These are phyloP conservation scores for Pythium guiyangense DNA, from an alignment of 352 stramenopile genomes.

Conservation along the genomic window DNA sequence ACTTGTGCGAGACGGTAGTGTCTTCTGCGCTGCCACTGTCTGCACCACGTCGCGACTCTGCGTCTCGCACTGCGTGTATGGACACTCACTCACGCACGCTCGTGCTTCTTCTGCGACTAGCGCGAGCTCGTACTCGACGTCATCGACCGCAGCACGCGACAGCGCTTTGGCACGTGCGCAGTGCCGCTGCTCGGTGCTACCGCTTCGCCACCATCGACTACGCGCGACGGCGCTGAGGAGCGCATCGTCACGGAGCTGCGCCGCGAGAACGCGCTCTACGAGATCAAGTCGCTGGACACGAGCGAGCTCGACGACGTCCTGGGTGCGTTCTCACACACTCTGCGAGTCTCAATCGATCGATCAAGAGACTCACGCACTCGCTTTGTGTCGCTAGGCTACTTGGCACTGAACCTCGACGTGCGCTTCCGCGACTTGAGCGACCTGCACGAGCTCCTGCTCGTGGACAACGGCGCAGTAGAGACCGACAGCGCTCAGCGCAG, in stretches of 20 bases:
- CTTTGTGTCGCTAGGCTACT: conserved; percentile 14
- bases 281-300: conserved; percentile 23
- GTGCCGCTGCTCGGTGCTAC: conserved; percentile 14
- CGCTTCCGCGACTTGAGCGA: neutral
- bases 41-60: neutral
- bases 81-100: no score
- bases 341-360: no score
- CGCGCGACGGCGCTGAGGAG: conserved; percentile 12
- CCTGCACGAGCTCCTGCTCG: neutral
- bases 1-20: conserved; percentile 12
- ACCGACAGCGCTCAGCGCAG: neutral
- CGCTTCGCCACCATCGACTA: neutral
- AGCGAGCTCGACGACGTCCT: conserved; percentile 6
- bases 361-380: neutral
- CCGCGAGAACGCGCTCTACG: conserved; percentile 29
- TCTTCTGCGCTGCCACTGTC: no score
- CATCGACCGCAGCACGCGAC: conserved; percentile 41
- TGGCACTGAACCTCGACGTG: conserved; percentile 22
- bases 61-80: neutral
- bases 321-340: conserved; percentile 2
- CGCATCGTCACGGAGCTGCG: conserved; percentile 15
- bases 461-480: neutral
- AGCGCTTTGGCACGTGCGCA: conserved; percentile 28
- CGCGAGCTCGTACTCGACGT: conserved; percentile 52
- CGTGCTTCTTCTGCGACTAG: neutral